phyloP scores from a whole-genome alignment of 352 stramenopile species.

The Phytophthora parvispora region DNA sequence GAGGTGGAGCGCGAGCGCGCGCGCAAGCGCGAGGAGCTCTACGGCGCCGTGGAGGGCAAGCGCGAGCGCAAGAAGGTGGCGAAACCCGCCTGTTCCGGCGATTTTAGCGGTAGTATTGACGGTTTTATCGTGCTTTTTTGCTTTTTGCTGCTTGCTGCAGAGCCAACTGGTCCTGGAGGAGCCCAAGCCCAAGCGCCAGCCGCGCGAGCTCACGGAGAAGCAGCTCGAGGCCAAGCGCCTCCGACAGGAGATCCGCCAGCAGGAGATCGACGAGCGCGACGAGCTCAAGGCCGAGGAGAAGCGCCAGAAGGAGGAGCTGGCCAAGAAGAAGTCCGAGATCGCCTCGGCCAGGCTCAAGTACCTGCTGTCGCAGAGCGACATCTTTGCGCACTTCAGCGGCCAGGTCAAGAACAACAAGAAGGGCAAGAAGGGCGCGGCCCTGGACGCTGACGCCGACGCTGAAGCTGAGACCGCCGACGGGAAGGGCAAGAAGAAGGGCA shows the following conservation, averaged over 20 bases:
- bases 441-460: slow-evolving; percentile 65
- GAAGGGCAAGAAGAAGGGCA: slow-evolving; percentile 62
- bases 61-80: slow-evolving; percentile 80
- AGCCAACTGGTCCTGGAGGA: slow-evolving; percentile 47
- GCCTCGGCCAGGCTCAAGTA: slow-evolving; percentile 93
- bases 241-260: slow-evolving; percentile 79
- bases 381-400: slow-evolving; percentile 98
- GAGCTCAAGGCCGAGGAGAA: slow-evolving; percentile 82
- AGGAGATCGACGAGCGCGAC: slow-evolving; percentile 74
- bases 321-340: slow-evolving; percentile 83
- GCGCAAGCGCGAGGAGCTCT: slow-evolving; percentile 79
- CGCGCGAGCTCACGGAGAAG: slow-evolving; percentile 73
- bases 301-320: slow-evolving; percentile 84
- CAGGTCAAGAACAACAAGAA: slow-evolving; percentile 81
- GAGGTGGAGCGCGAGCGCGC: slow-evolving; percentile 80
- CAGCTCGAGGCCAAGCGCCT: slow-evolving; percentile 77
- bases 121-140: slow-evolving; percentile 6
- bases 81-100: neutral
- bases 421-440: slow-evolving; percentile 19
- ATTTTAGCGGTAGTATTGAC: slow-evolving; percentile 1
- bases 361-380: slow-evolving; percentile 97
- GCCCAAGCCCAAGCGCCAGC: slow-evolving; percentile 44
- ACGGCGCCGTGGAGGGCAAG: slow-evolving; percentile 79
- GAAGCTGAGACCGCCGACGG: slow-evolving; percentile 80
- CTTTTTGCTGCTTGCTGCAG: slow-evolving; percentile 27